phyloP scores from a whole-genome alignment of 805 yeast genomes.

The Saccharomycopsis malanga region DNA sequence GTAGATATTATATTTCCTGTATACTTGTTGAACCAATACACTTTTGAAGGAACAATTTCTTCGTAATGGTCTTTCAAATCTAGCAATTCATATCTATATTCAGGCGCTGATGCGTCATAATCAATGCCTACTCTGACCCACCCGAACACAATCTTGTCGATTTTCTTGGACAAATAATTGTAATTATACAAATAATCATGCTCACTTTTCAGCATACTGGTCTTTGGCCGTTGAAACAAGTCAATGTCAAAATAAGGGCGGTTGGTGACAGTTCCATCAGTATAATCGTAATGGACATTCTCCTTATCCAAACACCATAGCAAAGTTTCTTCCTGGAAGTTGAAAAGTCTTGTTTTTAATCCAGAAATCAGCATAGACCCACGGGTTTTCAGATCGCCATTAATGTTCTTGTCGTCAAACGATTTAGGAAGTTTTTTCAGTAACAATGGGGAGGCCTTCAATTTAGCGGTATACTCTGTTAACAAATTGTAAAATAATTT shows the following conservation, averaged over 20 bases:
- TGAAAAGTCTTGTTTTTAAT: slow-evolving; percentile 36
- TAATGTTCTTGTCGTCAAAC: too few species aligned
- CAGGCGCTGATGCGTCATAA: background rate
- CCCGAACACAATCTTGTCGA: slow-evolving; percentile 43
- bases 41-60: slow-evolving; percentile 7
- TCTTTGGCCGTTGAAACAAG: slow-evolving; percentile 11
- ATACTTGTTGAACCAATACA: slow-evolving; percentile 43
- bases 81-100: background rate
- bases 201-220: slow-evolving; percentile 22
- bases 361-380: too few species aligned
- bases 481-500: slow-evolving; percentile 19
- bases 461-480: slow-evolving; percentile 18
- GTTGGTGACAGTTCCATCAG: slow-evolving; percentile 25
- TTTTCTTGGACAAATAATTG: slow-evolving; percentile 16
- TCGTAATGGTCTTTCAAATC: slow-evolving; percentile 15
- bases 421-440: background rate
- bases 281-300: slow-evolving; percentile 33
- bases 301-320: slow-evolving; percentile 52
- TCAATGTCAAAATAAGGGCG: slow-evolving; percentile 24
- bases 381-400: too few species aligned
- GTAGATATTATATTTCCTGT: slow-evolving; percentile 41
- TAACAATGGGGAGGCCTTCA: background rate
- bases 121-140: slow-evolving; percentile 34
- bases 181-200: slow-evolving; percentile 29
- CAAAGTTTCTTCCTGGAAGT: slow-evolving; percentile 49